phyloP scores from a whole-genome alignment of 2,329 filamentous ascomycete genomes.

The Trichothecium roseum region DNA sequence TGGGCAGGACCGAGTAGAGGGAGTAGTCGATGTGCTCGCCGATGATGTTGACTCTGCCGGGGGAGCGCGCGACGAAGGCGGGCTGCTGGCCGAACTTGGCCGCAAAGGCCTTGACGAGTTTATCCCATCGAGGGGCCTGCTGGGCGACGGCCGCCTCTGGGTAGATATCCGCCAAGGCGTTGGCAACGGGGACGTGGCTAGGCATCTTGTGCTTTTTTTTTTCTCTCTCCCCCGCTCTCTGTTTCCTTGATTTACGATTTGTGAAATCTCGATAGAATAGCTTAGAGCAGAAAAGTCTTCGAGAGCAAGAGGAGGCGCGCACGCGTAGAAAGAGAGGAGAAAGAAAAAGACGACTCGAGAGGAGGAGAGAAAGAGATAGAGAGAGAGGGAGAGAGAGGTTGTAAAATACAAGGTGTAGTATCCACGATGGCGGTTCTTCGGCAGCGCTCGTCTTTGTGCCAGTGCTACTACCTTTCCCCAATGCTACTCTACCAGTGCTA shows the following conservation, averaged over 20 bases:
- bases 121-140: conserved; percentile 67
- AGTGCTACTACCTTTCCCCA: too few relatives aligned
- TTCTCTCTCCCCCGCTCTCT: too few relatives aligned
- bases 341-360: neutral
- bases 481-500: too few relatives aligned
- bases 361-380: neutral
- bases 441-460: too few relatives aligned
- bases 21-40: conserved; percentile 99
- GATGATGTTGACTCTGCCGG: conserved; percentile 94
- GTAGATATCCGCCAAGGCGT: conserved; percentile 74
- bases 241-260: too few relatives aligned
- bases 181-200: conserved; percentile 60
- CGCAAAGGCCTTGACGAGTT: conserved; percentile 61
- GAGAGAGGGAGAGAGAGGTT: neutral
- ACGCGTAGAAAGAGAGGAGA: neutral
- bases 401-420: neutral
- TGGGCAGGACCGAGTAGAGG: conserved; percentile 88
- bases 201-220: conserved; percentile 28
- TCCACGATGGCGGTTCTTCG: neutral
- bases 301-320: too few relatives aligned
- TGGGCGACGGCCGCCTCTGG: conserved; percentile 56
- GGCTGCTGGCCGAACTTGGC: conserved; percentile 58
- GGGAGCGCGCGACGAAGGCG: conserved; percentile 79
- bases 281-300: too few relatives aligned
- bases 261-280: neutral